Percentiles rank a stretch among this genome's conserved stretches.
phyloP scores from a whole-genome alignment of 257 asterid species.

The Craterostigma plantagineum region DNA sequence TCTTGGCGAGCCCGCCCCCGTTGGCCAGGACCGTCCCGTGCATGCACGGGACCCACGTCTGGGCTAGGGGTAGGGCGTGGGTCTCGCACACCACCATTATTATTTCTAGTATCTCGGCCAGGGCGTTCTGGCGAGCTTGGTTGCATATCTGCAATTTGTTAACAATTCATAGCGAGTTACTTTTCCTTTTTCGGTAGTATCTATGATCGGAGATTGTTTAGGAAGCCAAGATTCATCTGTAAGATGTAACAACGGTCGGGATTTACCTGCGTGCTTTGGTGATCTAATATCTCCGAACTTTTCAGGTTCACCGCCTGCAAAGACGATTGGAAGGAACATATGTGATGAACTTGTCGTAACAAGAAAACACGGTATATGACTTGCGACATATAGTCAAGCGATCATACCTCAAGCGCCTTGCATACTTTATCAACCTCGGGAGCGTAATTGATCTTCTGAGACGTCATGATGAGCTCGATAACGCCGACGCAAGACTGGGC shows the following conservation, averaged over 20 bases:
- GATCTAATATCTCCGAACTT: constrained; percentile 79
- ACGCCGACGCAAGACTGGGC: constrained; percentile 83
- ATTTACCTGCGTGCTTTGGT: constrained; percentile 56
- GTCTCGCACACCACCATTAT: constrained; percentile 72
- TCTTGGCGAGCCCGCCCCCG: constrained; percentile 77
- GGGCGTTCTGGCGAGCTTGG: constrained; percentile 76
- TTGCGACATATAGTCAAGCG: background rate
- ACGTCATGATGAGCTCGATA: constrained; percentile 85
- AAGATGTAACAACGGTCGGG: too few species aligned
- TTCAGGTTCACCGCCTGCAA: constrained; percentile 87
- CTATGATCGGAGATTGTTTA: background rate
- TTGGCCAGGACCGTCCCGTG: constrained; percentile 65
- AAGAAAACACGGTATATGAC: background rate
- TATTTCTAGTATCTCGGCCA: constrained; percentile 68
- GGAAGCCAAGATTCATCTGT: too few species aligned
- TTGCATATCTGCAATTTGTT: constrained; percentile 82
- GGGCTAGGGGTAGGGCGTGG: constrained; percentile 77
- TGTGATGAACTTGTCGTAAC: constrained; percentile 11
- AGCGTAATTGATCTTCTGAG: constrained; percentile 79
- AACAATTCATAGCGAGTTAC: too few species aligned
- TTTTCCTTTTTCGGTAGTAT: too few species aligned
- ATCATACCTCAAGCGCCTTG: constrained; percentile 92
- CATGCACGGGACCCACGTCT: constrained; percentile 91
- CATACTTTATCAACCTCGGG: constrained; percentile 93
- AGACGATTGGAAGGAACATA: constrained; percentile 17